Conservation (phyloP, 345 rosid species). For the Trapa incisa region DNA sequence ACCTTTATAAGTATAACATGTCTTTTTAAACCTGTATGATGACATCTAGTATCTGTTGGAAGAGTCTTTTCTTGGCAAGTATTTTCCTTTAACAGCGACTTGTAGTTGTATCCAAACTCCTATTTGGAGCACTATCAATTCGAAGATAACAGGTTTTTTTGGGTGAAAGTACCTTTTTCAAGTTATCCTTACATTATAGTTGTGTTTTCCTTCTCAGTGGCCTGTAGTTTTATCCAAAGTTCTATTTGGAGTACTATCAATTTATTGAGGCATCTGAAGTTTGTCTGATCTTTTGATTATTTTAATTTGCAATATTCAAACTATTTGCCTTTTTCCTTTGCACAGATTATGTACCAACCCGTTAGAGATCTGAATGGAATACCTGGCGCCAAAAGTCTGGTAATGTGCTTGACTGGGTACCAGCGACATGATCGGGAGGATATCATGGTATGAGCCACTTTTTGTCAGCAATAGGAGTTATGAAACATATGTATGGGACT, state of each 20-base stretch:
- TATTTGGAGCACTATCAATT: background rate
- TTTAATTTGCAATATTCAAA: background rate
- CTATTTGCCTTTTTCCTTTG: background rate
- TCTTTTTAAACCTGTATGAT: background rate
- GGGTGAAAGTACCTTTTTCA: too few species aligned
- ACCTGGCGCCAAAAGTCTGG: slow-evolving; percentile 47
- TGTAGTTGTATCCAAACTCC: background rate
- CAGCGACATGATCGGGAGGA: slow-evolving; percentile 86
- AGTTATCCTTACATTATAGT: too few species aligned
- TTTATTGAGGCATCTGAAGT: background rate
- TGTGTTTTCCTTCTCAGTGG: background rate
- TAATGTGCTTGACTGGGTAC: slow-evolving; percentile 83
- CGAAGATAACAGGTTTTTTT: too few species aligned
- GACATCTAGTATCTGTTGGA: background rate
- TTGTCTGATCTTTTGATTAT: background rate
- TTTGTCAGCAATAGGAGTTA: background rate
- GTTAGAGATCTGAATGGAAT: slow-evolving; percentile 70
- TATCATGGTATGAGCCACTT: slow-evolving; percentile 49
- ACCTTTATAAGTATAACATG: background rate
- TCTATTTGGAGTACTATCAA: background rate
- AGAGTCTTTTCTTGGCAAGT: background rate
- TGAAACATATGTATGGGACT: background rate
- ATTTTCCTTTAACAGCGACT: background rate
- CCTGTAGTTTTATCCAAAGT: background rate
- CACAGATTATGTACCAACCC: slow-evolving; percentile 73